Conservation (phyloP, 169 alveolate species). For the Eimeria acervulina region DNA sequence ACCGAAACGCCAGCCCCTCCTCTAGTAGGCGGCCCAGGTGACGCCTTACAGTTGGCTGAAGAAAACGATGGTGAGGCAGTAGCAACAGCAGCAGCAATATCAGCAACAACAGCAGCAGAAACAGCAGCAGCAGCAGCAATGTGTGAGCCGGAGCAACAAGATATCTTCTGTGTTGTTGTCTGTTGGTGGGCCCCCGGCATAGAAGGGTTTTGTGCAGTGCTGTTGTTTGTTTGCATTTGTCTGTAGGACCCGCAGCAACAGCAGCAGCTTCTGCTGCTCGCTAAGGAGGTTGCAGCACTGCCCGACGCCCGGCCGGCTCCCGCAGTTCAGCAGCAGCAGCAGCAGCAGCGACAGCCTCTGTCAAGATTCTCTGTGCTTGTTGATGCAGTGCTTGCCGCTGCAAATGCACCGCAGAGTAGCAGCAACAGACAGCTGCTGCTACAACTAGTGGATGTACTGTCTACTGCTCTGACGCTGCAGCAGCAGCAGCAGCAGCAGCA, state of each 20-base stretch:
- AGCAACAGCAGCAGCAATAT: neutral
- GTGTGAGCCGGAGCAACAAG: too few relatives aligned
- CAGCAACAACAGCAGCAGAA: neutral
- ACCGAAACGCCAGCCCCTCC: neutral
- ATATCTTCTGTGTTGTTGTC: too few relatives aligned
- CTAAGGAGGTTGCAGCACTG: slow-evolving; percentile 51
- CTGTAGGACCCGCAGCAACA: slow-evolving; percentile 53
- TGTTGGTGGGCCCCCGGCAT: too few relatives aligned
- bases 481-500: slow-evolving; percentile 73
- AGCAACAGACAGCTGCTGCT: slow-evolving; percentile 71
- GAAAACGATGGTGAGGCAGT: neutral
- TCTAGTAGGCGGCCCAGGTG: neutral
- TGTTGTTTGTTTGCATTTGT: neutral
- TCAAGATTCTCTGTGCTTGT: neutral
- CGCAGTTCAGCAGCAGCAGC: slow-evolving; percentile 55
- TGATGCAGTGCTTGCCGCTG: slow-evolving; percentile 68
- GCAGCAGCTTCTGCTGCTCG: slow-evolving; percentile 68
- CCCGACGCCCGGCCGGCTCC: neutral
- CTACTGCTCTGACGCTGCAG: slow-evolving; percentile 59
- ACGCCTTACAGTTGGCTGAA: neutral
- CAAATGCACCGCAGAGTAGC: slow-evolving; percentile 33
- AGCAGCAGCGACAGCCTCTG: slow-evolving; percentile 48
- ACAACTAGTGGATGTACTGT: slow-evolving; percentile 23
- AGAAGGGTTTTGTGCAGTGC: neutral
- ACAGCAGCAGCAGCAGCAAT: neutral